Evolutionary conservation across 169 alveolate genomes (phyloP), one percentile per base, ranked within the genome.

Genomic region (Eimeria mitis): DNA sequence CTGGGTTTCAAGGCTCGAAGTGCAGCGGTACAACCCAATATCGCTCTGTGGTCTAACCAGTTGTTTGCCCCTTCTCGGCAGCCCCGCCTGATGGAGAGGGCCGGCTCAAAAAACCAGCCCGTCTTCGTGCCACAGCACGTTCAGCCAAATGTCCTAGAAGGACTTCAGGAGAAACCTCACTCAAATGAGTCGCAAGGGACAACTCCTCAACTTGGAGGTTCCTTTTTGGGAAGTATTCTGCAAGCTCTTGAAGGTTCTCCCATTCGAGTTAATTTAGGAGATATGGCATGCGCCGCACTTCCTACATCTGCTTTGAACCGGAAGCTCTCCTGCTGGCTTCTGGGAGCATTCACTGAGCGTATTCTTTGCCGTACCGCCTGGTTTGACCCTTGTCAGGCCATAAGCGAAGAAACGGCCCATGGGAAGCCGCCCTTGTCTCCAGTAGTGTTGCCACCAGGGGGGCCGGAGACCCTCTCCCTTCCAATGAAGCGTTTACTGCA

Each of bases 331-430:
- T 85, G 92, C 63, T 85, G 92, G 92, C 92, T 85, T 49, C 44
- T 85, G 81, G 92, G 92, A n/a, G 92, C 92, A 44, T 85, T 85
- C 52, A 63, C 92, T 61, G 92, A 85, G 25, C 92, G 92, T 25
- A 85, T 85, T 44, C 92, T 85, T 63, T 85, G 92, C 81, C 92
- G 92, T 34, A 85, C 92, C 23, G 92, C 92, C 76, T 85, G 92
- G 92, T 85, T 61, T 37, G 92, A 85, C 81, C 92, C 92, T n/a
- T 85, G 92, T 63, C 92, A 85, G 63, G 92, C 92, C 42, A 85
- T 85, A 25, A 85, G 92, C n/a, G 92, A 85, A 37, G 92, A 63
- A 42, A 28, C 63, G 14, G 76, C 92, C 25, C 70, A 56, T 65
- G 92, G 92, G 56, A 85, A 85, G 44, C 92, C 79, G 16, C 92